These are phyloP conservation scores for Hyphopichia wangnamkhiaoensis DNA, from an alignment of 1,139 yeast species.

Conservation along the genomic window DNA sequence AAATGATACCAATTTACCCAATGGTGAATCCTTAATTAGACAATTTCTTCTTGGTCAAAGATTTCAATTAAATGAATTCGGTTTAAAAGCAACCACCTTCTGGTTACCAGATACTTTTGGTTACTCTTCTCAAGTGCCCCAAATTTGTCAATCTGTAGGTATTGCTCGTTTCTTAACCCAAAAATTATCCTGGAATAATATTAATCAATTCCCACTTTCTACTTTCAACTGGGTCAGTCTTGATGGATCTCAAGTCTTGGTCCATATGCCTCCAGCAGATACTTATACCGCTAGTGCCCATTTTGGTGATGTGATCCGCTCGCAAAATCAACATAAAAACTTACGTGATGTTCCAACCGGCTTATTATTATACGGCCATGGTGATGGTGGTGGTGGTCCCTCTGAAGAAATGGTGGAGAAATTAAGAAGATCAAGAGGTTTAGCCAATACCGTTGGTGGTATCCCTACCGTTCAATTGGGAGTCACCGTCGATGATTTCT, in stretches of 20 bases:
- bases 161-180: slow-evolving; percentile 87
- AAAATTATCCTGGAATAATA: slow-evolving; percentile 93
- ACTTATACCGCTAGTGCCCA: slow-evolving; percentile 93
- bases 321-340: slow-evolving; percentile 80
- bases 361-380: slow-evolving; percentile 81
- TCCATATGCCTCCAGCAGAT: slow-evolving; percentile 97
- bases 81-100: slow-evolving; percentile 68
- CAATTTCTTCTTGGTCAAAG: slow-evolving; percentile 92
- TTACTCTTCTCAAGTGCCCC: slow-evolving; percentile 93
- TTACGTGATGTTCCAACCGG: slow-evolving; percentile 79
- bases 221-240: slow-evolving; percentile 95
- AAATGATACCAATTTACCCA: slow-evolving; percentile 91
- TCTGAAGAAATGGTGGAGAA: slow-evolving; percentile 91
- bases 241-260: slow-evolving; percentile 89
- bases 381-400: slow-evolving; percentile 99
- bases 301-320: slow-evolving; percentile 86
- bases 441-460: slow-evolving; percentile 78
- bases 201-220: slow-evolving; percentile 82
- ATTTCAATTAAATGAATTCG: slow-evolving; percentile 77
- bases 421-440: slow-evolving; percentile 85
- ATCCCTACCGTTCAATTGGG: slow-evolving; percentile 82
- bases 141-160: slow-evolving; percentile 81
- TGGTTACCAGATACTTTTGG: slow-evolving; percentile 99
- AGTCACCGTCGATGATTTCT: slow-evolving; percentile 75
- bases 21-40: slow-evolving; percentile 85